phyloP scores from a whole-genome alignment of 2,329 filamentous ascomycete species.

The Cercospora beticola region DNA sequence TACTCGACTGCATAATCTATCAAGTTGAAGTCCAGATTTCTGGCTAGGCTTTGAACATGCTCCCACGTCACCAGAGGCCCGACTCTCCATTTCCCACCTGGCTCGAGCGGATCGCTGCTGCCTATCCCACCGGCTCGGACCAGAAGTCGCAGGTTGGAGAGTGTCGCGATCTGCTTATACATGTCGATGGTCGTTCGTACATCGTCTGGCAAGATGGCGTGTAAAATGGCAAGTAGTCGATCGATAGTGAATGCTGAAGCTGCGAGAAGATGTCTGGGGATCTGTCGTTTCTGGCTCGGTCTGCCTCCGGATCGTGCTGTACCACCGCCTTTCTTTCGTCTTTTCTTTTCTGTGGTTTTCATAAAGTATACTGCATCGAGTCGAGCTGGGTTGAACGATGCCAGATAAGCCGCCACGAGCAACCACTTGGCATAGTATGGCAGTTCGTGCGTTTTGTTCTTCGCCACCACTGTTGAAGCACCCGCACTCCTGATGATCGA shows the following conservation, averaged over 20 bases:
- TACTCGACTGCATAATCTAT: conserved; percentile 66
- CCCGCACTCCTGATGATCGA: conserved; percentile 50
- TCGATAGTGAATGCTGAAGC: conserved; percentile 76
- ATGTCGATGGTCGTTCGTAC: conserved; percentile 49
- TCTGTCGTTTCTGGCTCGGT: conserved; percentile 60
- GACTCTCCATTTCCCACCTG: conserved; percentile 72
- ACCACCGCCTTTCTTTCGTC: conserved; percentile 52
- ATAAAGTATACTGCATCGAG: conserved; percentile 75
- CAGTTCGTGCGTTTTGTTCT: conserved; percentile 48
- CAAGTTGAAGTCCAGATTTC: conserved; percentile 74
- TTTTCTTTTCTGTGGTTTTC: conserved; percentile 59
- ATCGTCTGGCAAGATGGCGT: conserved; percentile 58
- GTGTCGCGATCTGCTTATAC: conserved; percentile 62
- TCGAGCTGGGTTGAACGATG: conserved; percentile 74
- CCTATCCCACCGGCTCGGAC: conserved; percentile 61
- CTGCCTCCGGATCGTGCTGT: conserved; percentile 35
- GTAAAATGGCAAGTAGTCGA: conserved; percentile 74
- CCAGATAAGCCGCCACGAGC: conserved; percentile 74
- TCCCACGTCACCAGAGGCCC: conserved; percentile 70
- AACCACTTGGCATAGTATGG: conserved; percentile 73
- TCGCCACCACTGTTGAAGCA: conserved; percentile 16
- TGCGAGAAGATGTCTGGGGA: conserved; percentile 73
- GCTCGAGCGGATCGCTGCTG: conserved; percentile 64
- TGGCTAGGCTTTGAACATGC: conserved; percentile 66
- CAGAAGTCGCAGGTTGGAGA: conserved; percentile 68